These are phyloP conservation scores for Phaeosphaeria sp. DNA, from an alignment of 2,329 filamentous ascomycete genomes.

Conservation along the genomic window DNA sequence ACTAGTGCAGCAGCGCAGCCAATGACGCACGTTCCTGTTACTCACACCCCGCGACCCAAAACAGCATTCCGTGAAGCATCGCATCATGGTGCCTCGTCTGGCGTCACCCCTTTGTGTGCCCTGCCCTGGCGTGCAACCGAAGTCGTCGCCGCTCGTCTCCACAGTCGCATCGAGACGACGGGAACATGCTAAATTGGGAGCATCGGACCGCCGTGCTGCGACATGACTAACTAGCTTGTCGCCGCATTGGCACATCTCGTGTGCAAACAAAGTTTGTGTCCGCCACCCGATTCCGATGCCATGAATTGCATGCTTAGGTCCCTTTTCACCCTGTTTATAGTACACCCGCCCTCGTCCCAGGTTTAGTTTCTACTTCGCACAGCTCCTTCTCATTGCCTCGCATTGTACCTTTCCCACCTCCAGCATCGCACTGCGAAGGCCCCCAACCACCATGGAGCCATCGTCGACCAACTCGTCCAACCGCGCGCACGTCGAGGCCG, in stretches of 20 bases:
- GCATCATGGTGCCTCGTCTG: not conserved
- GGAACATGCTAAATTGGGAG: not conserved
- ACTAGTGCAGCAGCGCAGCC: not conserved
- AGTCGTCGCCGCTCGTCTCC: not conserved
- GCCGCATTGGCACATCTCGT: not conserved
- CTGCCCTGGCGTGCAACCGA: not conserved
- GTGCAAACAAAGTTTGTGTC: not conserved
- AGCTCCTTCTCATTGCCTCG: not conserved
- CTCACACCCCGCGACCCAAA: not conserved
- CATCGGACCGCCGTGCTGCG: slow-evolving; percentile 2
- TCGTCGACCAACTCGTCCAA: slow-evolving; percentile 19
- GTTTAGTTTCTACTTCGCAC: not conserved
- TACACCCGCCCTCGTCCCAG: not conserved
- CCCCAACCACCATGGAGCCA: slow-evolving; percentile 18
- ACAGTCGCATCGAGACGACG: slow-evolving; percentile 3
- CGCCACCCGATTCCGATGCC: not conserved
- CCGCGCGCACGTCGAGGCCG: slow-evolving; percentile 11
- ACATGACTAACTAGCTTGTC: slow-evolving; percentile 3
- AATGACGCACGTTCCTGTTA: slow-evolving; percentile 1
- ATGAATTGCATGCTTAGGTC: not conserved
- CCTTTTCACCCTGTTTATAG: not conserved
- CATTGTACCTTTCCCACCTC: not conserved
- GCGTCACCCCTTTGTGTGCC: not conserved
- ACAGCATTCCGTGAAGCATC: not conserved
- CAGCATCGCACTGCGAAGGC: not conserved